Base-by-base conservation (phyloP, 169 alveolate genomes). In the Eimeria maxima region DNA sequence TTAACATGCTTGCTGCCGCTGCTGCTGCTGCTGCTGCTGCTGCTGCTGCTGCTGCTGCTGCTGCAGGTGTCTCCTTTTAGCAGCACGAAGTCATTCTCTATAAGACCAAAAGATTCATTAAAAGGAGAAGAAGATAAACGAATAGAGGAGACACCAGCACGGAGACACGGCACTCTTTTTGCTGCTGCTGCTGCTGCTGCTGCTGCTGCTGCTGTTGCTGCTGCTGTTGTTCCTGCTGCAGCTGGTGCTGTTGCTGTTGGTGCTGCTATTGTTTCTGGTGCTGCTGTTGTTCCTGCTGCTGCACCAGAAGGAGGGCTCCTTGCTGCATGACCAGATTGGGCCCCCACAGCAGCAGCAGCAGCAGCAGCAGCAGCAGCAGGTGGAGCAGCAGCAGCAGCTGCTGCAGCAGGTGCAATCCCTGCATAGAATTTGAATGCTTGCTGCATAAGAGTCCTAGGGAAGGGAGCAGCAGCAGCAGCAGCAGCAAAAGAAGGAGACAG, bases 41-140 rank as follows among this genome's bases (percentile, higher is more conserved):
- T 65, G 74, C n/a, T 65, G 84, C 4, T 67, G 78, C 44, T 67
- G 78, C 78, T 67, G 78, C 44, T 67, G 78, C 24, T 67, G 78
- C 44, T n/a, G 78, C 78, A 8, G 38, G 14, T 67, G 78, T 24
- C 71, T 60, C 27, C 24, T 24, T 60, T 60, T 18, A 18, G 38
- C 80, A 69, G 80, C 80, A 69, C 80, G 38, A 69, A 69, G 27
- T 69, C 80, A 24, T 69, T 38, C 27, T 69, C 80, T 69, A 24
- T 18, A n/a, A 69, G 27, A 24, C 80, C 80, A 69, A 69, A 69
- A 11, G 27, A 27, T 13, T 27, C 27, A 38, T 27, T 69, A 38
- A 69, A 69, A 24, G 80, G 80, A 24, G 80, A 69, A 0, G 80
- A 16, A 24, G 80, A 69, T 10, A 69, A 38, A 18, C 80, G 80